Base-by-base conservation (phyloP, 2,329 filamentous ascomycete genomes). In the Cytospora mali region DNA sequence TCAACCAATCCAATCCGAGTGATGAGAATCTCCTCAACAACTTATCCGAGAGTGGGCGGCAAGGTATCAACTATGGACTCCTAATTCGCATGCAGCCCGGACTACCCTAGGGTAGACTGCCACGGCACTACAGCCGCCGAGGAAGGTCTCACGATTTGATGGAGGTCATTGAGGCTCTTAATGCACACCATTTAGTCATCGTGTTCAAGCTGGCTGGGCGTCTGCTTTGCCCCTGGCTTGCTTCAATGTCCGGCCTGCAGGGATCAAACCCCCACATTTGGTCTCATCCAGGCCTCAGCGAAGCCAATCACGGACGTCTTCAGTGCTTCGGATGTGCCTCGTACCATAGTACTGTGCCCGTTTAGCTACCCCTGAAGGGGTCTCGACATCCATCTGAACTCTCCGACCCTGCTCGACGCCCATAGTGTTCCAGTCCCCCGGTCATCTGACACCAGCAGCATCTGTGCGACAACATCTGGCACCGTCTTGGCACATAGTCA, bases 381-480 rank as follows among this genome's bases (percentile, higher is more conserved):
- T 23, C 42, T 46, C 42, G 54, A 42, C 13, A 13, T 42, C 33
- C 42, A 49, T 56, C 54, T 42, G 33, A 28, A 33, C 46, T 65
- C 59, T 64, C 59, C 59, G 62, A 64, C 35, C 59, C 55, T 53
- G 46, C 18, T 53, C 60, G 62, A 62, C 42, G 62, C 62, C 27
- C 33, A 23, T 23, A 55, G 46, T 59, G 63, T 65, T 65, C 56
- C 63, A 65, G 60, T 58, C 57, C 63, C 55, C 60, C 18, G 60
- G 60, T 56, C 50, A 62, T 62, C 62, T 59, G 62, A 64, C 62
- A 11, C 55, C 55, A 29, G 7, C 28, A 53, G 18, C 46, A 27
- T 39, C 23, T 35, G 50, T 28, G 14, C 31, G 13, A 54, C 28
- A 49, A 25, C 9, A 18, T 23, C 23, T 54, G 51, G 51, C 55